These are phyloP conservation scores for Suhomyces pyralidae DNA, from an alignment of 805 yeast species.

Conservation along the genomic window DNA sequence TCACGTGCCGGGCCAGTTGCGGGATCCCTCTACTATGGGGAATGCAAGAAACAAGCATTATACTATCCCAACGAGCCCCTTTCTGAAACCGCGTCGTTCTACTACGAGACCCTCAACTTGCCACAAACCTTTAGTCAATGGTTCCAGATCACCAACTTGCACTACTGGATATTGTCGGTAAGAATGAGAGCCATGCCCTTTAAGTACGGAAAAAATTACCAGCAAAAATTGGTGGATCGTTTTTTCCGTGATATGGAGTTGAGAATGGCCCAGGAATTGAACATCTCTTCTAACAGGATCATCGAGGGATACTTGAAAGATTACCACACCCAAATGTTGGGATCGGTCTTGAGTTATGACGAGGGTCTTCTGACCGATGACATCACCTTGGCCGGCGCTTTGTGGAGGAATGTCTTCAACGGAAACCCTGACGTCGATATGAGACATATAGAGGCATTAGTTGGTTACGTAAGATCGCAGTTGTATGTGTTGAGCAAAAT, in stretches of 20 bases:
- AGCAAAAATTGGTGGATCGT: conserved; percentile 86
- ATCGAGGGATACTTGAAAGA: conserved; percentile 86
- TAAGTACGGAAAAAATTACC: conserved; percentile 83
- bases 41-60: conserved; percentile 82
- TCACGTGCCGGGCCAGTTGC: conserved; percentile 93
- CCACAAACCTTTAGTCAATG: conserved; percentile 92
- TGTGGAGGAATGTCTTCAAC: conserved; percentile 89
- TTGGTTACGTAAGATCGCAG: conserved; percentile 88
- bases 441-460: conserved; percentile 80
- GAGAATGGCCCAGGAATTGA: conserved; percentile 81
- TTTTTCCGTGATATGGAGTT: conserved; percentile 87
- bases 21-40: conserved; percentile 81
- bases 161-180: conserved; percentile 89
- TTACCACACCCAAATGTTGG: conserved; percentile 85
- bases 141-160: conserved; percentile 89
- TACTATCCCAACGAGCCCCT: conserved; percentile 72
- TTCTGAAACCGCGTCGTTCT: conserved; percentile 72
- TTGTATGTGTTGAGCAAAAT: conserved; percentile 80
- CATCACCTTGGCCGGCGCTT: conserved; percentile 69
- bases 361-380: conserved; percentile 85
- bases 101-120: conserved; percentile 77
- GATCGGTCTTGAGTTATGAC: conserved; percentile 86
- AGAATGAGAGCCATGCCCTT: conserved; percentile 97
- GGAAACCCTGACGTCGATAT: conserved; percentile 79
- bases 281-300: conserved; percentile 74